Evolutionary conservation across 768 basidiomycete species (phyloP), one percentile per base, ranked within the genome.

Genomic region (Leccinum pellstonianum): DNA sequence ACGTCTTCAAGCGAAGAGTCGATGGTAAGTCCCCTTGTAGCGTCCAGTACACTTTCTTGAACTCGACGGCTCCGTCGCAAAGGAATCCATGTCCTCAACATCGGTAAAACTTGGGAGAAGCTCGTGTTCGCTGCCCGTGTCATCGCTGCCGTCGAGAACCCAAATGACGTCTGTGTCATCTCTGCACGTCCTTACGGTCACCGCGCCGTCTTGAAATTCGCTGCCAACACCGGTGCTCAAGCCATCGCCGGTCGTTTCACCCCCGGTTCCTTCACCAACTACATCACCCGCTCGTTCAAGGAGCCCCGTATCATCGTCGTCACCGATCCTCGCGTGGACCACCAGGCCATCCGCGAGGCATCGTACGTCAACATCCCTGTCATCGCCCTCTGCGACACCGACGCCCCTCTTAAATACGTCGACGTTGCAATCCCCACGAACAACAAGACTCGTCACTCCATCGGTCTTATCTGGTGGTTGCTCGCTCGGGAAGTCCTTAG

Each of bases 281-380:
- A 98, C 84, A 96, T 96, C 83, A 97, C 94, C 68, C 93, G 93
- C 72, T 97, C 95, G 61, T 99, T 98, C 91, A 98, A 98, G 83
- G 97, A 99, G 80, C 97, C 97, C 68, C 93, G 97, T 70, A 86
- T 99, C 62, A 95, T 99, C 77, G 75, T 99, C 72, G 96, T 99
- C 63, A 98, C 96, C 76, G 97, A 99, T 81, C 97, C 97, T 67
- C 93, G 97, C 66, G 93, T 98, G 64, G 97, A 98, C 81, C 97
- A 98, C 84, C 97, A 99, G 80, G 97, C 97, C 66, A 99, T 99
- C 80, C 93, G 97, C 68, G 97, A 99, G 81, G 95, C 97, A 50
- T 96, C 96, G 58, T 99, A 98, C 75, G 97, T 98, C 77, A 99
- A 99, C 89, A 98, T 99, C 78, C 97, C 97, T 69, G 97, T 99